Percentiles rank a stretch among this genome's conserved stretches.
Conservation (phyloP, 257 asterid species). For the Solanum piurae region DNA sequence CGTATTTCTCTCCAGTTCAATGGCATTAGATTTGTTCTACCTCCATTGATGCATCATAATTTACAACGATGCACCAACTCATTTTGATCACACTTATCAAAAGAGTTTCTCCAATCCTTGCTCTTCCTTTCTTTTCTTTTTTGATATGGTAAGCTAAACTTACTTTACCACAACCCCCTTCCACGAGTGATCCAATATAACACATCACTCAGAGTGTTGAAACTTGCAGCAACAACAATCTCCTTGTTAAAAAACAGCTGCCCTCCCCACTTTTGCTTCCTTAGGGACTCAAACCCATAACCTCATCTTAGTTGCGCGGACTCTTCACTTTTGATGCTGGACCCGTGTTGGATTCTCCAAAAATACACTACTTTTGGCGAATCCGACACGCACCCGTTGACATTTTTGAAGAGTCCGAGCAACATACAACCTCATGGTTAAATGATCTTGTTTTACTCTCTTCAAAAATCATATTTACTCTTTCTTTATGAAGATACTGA, state of each 20-base stretch:
- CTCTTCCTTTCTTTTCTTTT: neutral
- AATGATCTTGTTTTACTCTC: neutral
- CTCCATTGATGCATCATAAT: neutral
- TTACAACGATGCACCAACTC: neutral
- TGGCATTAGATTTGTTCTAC: neutral
- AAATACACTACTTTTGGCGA: too few relatives aligned
- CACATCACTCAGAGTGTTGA: neutral
- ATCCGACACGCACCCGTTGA: too few relatives aligned
- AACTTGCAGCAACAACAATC: neutral
- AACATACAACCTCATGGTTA: neutral
- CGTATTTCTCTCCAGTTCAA: neutral
- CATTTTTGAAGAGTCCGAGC: too few relatives aligned
- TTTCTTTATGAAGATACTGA: neutral
- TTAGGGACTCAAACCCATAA: neutral
- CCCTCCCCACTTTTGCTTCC: neutral
- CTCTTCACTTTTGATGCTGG: too few relatives aligned
- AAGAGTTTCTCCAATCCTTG: neutral
- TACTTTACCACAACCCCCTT: neutral
- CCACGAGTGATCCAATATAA: neutral
- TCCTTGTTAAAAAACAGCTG: neutral
- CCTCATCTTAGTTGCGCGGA: neutral
- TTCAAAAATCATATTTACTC: neutral
- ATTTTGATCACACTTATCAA: neutral
- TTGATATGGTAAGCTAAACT: neutral
- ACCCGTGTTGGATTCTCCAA: too few relatives aligned